A percentile compares a stretch with the other conserved stretches of the same genome.
Conservation (phyloP, 805 yeast species). For the Yarrowia divulgata region DNA sequence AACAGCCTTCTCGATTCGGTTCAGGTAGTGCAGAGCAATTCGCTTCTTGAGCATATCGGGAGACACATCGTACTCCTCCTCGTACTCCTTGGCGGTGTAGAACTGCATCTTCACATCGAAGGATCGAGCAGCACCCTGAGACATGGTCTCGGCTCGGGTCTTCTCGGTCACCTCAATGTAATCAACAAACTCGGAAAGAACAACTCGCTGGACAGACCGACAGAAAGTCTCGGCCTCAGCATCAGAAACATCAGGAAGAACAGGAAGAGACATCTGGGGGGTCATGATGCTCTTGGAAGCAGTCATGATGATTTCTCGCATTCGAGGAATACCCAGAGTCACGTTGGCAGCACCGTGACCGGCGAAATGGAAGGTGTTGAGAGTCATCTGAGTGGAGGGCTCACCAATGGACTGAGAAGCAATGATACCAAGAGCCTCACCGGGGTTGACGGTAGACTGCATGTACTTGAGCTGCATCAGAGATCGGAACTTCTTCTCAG, state of each 20-base stretch:
- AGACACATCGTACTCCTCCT: constrained; percentile 85
- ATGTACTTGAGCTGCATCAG: constrained; percentile 98
- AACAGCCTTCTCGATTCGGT: constrained; percentile 73
- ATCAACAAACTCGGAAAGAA: constrained; percentile 87
- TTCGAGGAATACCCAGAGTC: constrained; percentile 98
- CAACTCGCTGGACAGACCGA: constrained; percentile 83
- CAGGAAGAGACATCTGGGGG: constrained; percentile 98
- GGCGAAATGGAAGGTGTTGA: constrained; percentile 96
- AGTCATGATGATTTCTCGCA: constrained; percentile 99
- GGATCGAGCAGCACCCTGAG: constrained; percentile 59
- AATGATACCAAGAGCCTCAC: constrained; percentile 97
- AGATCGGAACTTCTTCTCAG: constrained; percentile 87
- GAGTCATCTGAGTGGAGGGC: constrained; percentile 99
- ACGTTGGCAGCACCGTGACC: constrained; percentile 99
- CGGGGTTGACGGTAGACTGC: constrained; percentile 94
- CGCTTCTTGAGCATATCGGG: constrained; percentile 78
- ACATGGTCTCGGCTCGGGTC: constrained; percentile 59
- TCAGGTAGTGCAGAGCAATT: constrained; percentile 69
- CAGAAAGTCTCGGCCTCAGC: constrained; percentile 91
- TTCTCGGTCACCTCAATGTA: constrained; percentile 86
- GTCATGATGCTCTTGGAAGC: constrained; percentile 95
- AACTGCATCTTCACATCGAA: constrained; percentile 78
- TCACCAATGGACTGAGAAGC: constrained; percentile 99
- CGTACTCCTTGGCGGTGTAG: constrained; percentile 78
- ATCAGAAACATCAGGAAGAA: constrained; percentile 78